Conservation (phyloP, 768 basidiomycete species). For the Crucibulum laeve region DNA sequence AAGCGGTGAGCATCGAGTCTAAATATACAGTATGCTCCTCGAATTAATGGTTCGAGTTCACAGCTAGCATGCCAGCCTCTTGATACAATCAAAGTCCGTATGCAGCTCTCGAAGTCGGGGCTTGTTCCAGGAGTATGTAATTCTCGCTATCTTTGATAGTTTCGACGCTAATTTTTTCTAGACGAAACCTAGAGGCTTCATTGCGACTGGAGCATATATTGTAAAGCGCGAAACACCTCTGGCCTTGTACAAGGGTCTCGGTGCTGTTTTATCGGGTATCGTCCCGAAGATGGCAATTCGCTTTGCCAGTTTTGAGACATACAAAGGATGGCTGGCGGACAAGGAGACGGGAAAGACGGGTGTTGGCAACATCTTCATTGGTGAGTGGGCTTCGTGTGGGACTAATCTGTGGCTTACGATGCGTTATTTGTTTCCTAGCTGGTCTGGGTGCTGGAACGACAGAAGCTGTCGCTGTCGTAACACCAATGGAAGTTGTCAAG, state of each 20-base stretch:
- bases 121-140: constrained; percentile 74
- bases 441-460: constrained; percentile 94
- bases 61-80: constrained; percentile 87
- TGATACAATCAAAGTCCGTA: constrained; percentile 99
- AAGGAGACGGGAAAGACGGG: constrained; percentile 74
- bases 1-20: constrained; percentile 58
- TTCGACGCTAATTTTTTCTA: constrained; percentile 21
- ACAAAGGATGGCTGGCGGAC: constrained; percentile 81
- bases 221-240: constrained; percentile 88
- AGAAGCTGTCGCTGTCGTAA: constrained; percentile 92
- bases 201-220: constrained; percentile 88
- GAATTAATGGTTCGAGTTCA: neutral
- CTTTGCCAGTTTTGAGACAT: constrained; percentile 95
- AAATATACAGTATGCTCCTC: neutral
- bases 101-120: constrained; percentile 91
- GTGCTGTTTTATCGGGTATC: constrained; percentile 94
- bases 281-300: constrained; percentile 99
- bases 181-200: constrained; percentile 90
- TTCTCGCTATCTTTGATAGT: constrained; percentile 3
- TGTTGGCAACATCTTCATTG: constrained; percentile 80
- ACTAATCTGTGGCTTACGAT: neutral
- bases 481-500: constrained; percentile 99
- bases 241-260: constrained; percentile 96
- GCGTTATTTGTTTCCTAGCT: constrained; percentile 40
- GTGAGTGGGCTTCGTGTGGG: constrained; percentile 35